Evolutionary conservation across 306 rosid species (phyloP).

Genomic region (Trichosanthes truncata): DNA sequence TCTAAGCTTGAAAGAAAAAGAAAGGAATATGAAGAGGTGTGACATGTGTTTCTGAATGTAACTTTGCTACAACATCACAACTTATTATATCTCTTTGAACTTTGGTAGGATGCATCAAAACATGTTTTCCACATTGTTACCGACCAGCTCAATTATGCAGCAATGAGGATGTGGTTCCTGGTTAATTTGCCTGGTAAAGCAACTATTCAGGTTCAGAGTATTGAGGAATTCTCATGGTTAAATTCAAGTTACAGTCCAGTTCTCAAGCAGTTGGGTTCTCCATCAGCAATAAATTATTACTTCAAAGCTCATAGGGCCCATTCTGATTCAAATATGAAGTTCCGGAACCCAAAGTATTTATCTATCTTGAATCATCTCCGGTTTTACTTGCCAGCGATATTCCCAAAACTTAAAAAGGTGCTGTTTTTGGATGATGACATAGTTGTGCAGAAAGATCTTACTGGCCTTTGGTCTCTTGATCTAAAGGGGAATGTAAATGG

Average conservation of each 20-base stretch:
- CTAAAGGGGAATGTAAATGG: constrained; percentile 17
- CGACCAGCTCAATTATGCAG: constrained; percentile 12
- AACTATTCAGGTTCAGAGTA: constrained; percentile 13
- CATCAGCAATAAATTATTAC: constrained; percentile 9
- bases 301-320: constrained; percentile 10
- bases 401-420: constrained; percentile 12
- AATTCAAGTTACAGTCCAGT: constrained; percentile 14
- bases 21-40: background rate
- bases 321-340: constrained; percentile 7
- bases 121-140: constrained; percentile 19
- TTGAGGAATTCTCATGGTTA: constrained; percentile 17
- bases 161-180: constrained; percentile 14
- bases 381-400: constrained; percentile 18
- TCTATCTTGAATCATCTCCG: constrained; percentile 19
- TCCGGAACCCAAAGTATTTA: constrained; percentile 14
- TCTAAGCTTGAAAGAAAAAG: background rate
- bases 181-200: constrained; percentile 5
- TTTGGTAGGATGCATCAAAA: constrained; percentile 6
- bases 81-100: background rate
- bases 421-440: constrained; percentile 17
- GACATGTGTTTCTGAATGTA: background rate
- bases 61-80: background rate
- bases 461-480: constrained; percentile 12
- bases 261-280: constrained; percentile 3
- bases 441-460: constrained; percentile 16